Evolutionary conservation across 345 rosid genomes (phyloP).

Genomic region (Populus euphratica): DNA sequence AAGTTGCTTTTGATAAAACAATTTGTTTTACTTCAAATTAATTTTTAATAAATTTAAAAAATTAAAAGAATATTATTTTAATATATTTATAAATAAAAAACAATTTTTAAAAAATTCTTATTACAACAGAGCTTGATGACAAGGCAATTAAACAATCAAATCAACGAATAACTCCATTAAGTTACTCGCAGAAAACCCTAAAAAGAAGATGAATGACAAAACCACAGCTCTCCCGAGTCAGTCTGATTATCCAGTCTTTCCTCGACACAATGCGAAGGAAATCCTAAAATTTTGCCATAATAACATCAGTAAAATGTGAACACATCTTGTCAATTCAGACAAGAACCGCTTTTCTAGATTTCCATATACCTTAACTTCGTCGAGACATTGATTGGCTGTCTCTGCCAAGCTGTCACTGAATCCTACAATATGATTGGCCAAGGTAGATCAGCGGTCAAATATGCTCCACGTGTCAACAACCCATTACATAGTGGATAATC

Average conservation of each 20-base stretch:
- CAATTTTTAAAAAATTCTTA: too few relatives aligned
- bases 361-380: slow-evolving; percentile 76
- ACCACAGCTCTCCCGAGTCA: slow-evolving; percentile 32
- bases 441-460: slow-evolving; percentile 29
- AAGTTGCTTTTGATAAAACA: too few relatives aligned
- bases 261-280: slow-evolving; percentile 9
- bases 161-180: slow-evolving; percentile 43
- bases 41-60: neutral
- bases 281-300: neutral
- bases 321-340: neutral
- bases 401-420: slow-evolving; percentile 50
- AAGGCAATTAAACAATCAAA: slow-evolving; percentile 33
- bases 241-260: slow-evolving; percentile 21
- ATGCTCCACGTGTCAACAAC: slow-evolving; percentile 45
- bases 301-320: neutral
- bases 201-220: slow-evolving; percentile 14
- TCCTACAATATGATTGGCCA: slow-evolving; percentile 55
- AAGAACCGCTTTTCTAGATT: slow-evolving; percentile 6
- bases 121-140: neutral
- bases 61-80: neutral
- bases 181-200: slow-evolving; percentile 37
- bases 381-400: slow-evolving; percentile 76
- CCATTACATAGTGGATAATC: slow-evolving; percentile 39
- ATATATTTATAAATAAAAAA: too few relatives aligned
- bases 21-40: too few relatives aligned